Evolutionary conservation across 1,284 basidiomycete genomes (phyloP), one percentile per base, ranked within the genome.

Genomic region (Uromyces viciae-fabae): DNA sequence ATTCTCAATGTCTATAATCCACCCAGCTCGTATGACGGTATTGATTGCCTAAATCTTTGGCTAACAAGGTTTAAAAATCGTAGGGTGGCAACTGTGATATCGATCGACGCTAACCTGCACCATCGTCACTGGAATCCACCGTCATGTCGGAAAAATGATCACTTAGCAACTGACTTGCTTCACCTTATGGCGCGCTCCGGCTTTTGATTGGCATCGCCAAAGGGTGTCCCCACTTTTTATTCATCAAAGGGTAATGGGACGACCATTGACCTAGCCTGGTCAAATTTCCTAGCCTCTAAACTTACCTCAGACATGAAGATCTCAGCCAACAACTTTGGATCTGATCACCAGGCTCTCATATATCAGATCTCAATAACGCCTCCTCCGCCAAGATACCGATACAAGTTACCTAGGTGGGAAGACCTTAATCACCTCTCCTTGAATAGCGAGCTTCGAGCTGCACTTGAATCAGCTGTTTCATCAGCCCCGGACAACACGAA

Each of bases 41-140:
- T n/a, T n/a, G n/a, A n/a, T n/a, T n/a, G n/a, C n/a, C n/a, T n/a
- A n/a, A n/a, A n/a, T n/a, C n/a, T n/a, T n/a, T n/a, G n/a, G n/a
- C n/a, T n/a, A n/a, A n/a, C n/a, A n/a, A n/a, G n/a, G n/a, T n/a
- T n/a, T n/a, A n/a, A n/a, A n/a, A n/a, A n/a, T n/a, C n/a, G n/a
- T n/a, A n/a, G n/a, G n/a, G n/a, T n/a, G n/a, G n/a, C n/a, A n/a
- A n/a, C n/a, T n/a, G n/a, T n/a, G n/a, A n/a, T n/a, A n/a, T n/a
- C n/a, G n/a, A n/a, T n/a, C n/a, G 36, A 75, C 60, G 25, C 54
- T 11, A 75, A 75, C n/a, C 40, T 60, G 5, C 74, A 75, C 33
- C 56, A 75, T 31, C 22, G 17, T 36, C 54, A 38, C n/a, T 75
- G 74, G 38, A 75, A 46, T 28, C 54, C 56, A 3, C 40, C 42